Evolutionary conservation across 805 yeast species (phyloP), one percentile per base, ranked within the genome.

Genomic region (Starmerella asiatica): DNA sequence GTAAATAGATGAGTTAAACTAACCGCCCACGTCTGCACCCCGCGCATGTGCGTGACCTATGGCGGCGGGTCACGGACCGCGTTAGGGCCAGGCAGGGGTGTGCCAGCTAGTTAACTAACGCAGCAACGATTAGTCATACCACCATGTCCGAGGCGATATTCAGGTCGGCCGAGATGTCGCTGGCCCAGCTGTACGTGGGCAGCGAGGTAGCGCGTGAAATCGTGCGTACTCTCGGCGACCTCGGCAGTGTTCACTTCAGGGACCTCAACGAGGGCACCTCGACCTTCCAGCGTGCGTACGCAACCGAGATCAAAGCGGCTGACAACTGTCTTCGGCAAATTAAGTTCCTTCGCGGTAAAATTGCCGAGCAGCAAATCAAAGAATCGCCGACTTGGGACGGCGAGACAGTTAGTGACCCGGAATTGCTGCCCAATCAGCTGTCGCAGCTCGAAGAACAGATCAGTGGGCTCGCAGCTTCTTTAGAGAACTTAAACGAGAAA

Each of bases 141-240:
- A 30, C 9, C 14, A 16, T 16, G 43, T 37, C 47, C 29, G 63
- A 59, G 51, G 63, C 63, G 29, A 51, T 59, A 45, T 59, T 59
- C 57, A 59, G 63, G 69, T 86, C 97, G 42, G 97, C 97, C 78
- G 93, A 82, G 55, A 93, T 91, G 97, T 75, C 93, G 36, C 71
- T 86, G 52, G 80, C 88, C 38, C 95, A 91, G 65, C 68, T 91
- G 51, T 88, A 83, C 59, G 75, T 91, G 44, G 88, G 97, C 7
- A 76, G 82, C 21, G 99, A 91, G 61, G 77, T 81, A 32, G 74
- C 94, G 6, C 68, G 96, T 47, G 93, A 85, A 44, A 74, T 84
- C 29, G 78, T 85, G n/a, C 73, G 83, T 42, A 73, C 82, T 21
- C 65, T 91, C 28, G 99, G 98, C 4, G 84, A 82, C 49, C 65